phyloP scores from a whole-genome alignment of 768 basidiomycete species.

The Podaxis rugospora region DNA sequence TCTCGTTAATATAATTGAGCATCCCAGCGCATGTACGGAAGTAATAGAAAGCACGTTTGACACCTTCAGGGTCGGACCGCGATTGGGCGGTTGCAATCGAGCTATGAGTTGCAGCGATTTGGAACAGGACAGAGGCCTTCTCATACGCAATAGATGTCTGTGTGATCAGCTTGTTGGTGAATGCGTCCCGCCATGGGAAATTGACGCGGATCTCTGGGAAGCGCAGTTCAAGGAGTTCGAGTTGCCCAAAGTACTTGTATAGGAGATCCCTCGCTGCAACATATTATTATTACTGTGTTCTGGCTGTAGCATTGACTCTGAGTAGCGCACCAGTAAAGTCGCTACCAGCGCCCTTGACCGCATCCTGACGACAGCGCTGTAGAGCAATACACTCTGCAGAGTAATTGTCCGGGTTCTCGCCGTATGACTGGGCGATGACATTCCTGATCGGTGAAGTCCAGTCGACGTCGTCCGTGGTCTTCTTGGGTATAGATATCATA shows the following conservation, averaged over 20 bases:
- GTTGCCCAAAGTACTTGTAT: slow-evolving; percentile 99
- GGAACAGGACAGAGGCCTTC: slow-evolving; percentile 96
- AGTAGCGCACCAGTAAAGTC: slow-evolving; percentile 76
- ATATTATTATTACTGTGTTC: background rate
- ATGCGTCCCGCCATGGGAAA: slow-evolving; percentile 97
- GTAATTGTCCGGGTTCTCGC: slow-evolving; percentile 90
- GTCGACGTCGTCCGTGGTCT: slow-evolving; percentile 95
- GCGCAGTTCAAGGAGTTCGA: slow-evolving; percentile 93
- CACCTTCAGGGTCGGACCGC: slow-evolving; percentile 83
- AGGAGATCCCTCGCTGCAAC: slow-evolving; percentile 78
- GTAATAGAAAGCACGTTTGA: slow-evolving; percentile 92
- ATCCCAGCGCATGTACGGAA: slow-evolving; percentile 89
- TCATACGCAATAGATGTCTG: slow-evolving; percentile 98
- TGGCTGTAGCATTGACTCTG: background rate
- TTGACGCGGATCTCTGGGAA: slow-evolving; percentile 96
- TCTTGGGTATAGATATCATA: slow-evolving; percentile 89
- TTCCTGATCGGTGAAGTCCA: slow-evolving; percentile 87
- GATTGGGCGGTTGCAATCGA: slow-evolving; percentile 84
- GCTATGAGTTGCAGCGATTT: slow-evolving; percentile 92
- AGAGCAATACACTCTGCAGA: slow-evolving; percentile 77
- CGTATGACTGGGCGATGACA: slow-evolving; percentile 88
- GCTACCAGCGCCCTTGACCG: slow-evolving; percentile 93
- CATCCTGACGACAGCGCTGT: slow-evolving; percentile 92
- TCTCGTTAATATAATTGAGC: slow-evolving; percentile 98
- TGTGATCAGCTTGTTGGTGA: slow-evolving; percentile 88